phyloP scores from a whole-genome alignment of 2,329 filamentous ascomycete species.

The Chrysoporthe austroafricana region DNA sequence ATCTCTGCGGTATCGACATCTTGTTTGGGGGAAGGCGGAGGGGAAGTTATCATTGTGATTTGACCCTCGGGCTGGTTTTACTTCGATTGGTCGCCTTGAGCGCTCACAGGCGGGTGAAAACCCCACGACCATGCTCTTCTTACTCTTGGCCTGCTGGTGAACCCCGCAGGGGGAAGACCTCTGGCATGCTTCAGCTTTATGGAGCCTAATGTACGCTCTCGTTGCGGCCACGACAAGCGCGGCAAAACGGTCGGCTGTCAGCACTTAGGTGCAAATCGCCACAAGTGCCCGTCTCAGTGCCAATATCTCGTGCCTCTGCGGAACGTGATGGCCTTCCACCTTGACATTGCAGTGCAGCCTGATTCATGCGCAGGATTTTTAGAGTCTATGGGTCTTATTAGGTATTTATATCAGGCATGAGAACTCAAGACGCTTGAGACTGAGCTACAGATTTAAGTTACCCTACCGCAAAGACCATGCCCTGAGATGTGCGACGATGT shows the following conservation, averaged over 20 bases:
- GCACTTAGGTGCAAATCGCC: not conserved
- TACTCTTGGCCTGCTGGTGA: not conserved
- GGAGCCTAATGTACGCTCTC: not conserved
- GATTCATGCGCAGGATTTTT: too few relatives aligned
- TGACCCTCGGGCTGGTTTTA: not conserved
- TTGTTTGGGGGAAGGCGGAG: not conserved
- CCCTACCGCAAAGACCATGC: too few relatives aligned
- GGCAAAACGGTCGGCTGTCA: not conserved
- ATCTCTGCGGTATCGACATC: not conserved
- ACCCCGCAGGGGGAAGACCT: not conserved
- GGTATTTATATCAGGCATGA: too few relatives aligned
- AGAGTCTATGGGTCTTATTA: too few relatives aligned
- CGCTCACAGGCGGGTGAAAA: not conserved
- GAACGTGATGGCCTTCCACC: too few relatives aligned
- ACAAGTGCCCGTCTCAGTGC: not conserved
- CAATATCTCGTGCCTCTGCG: too few relatives aligned
- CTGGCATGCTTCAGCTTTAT: not conserved
- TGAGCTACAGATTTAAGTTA: too few relatives aligned
- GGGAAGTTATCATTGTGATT: not conserved
- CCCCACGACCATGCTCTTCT: not conserved
- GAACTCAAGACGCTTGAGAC: too few relatives aligned
- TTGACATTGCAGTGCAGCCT: too few relatives aligned
- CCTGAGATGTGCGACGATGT: too few relatives aligned
- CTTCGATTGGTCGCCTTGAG: not conserved
- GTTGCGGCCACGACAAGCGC: not conserved